These are phyloP conservation scores for Talaromyces funiculosus DNA, from an alignment of 2,329 filamentous ascomycete genomes.

Conservation along the genomic window DNA sequence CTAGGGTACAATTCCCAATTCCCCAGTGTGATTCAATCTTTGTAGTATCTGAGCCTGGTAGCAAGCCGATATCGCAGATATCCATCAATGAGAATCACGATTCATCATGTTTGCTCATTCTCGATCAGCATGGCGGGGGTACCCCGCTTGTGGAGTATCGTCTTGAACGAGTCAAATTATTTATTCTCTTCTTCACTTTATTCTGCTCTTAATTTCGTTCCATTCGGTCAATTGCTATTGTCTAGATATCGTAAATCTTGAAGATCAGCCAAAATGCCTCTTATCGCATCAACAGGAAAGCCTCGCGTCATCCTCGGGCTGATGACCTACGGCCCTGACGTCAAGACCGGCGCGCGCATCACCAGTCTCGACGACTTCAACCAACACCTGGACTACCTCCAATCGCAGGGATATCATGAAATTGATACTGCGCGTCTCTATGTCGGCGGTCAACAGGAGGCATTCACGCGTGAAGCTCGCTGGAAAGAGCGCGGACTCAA, in stretches of 20 bases:
- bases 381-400: conserved; percentile 66
- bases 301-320: conserved; percentile 73
- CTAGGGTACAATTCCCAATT: not conserved
- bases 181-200: not conserved
- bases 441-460: conserved; percentile 67
- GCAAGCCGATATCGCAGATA: not conserved
- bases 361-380: conserved; percentile 66
- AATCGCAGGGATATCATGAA: conserved; percentile 74
- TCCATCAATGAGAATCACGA: not conserved
- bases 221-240: not conserved
- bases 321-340: conserved; percentile 74
- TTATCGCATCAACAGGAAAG: conserved; percentile 41
- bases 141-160: not conserved
- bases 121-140: not conserved
- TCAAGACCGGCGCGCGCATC: conserved; percentile 61
- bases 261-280: conserved; percentile 28
- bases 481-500: conserved; percentile 76
- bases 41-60: not conserved
- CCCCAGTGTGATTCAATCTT: not conserved
- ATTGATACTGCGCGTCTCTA: conserved; percentile 79
- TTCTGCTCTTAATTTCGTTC: not conserved
- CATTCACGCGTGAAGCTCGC: conserved; percentile 64
- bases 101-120: not conserved
- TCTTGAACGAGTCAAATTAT: not conserved
- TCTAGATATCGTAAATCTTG: not conserved